Percentiles rank a stretch among this genome's conserved stretches.
Conservation (phyloP, 2,329 filamentous ascomycete genomes). For the Calonectria pauciramosa region DNA sequence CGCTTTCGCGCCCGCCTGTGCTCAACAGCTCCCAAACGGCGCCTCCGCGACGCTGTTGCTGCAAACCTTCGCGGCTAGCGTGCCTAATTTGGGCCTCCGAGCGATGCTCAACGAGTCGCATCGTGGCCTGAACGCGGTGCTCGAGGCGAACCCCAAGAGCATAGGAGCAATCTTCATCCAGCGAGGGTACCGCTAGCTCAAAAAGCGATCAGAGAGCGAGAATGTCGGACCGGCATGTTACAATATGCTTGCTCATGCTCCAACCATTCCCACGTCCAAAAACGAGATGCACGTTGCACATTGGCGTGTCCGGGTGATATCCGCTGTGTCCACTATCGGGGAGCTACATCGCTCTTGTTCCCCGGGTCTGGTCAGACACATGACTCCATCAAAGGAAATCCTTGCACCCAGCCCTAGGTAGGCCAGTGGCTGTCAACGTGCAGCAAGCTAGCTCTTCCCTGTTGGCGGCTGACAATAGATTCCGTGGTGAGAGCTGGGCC, state of each 20-base stretch:
- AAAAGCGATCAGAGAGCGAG: conserved; percentile 16
- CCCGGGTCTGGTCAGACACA: conserved; percentile 14
- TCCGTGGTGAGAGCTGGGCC: conserved; percentile 24
- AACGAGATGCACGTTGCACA: conserved; percentile 19
- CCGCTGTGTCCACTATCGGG: conserved; percentile 35
- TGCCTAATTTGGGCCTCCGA: conserved; percentile 10
- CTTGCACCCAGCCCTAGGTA: conserved; percentile 37
- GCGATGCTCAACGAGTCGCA: conserved; percentile 36
- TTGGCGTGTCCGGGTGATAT: conserved; percentile 31
- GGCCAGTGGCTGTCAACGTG: conserved; percentile 35
- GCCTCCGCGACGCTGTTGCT: not conserved
- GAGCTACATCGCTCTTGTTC: conserved; percentile 28
- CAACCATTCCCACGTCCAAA: conserved; percentile 5
- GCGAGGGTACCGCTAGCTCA: conserved; percentile 3
- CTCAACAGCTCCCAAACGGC: not conserved
- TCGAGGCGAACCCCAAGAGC: conserved; percentile 36
- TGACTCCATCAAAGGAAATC: conserved; percentile 23
- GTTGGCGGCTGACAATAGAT: conserved; percentile 33
- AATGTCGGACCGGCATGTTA: conserved; percentile 21
- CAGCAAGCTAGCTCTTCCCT: conserved; percentile 33
- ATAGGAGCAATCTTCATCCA: not conserved
- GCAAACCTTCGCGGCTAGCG: conserved; percentile 15
- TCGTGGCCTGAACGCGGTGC: conserved; percentile 31
- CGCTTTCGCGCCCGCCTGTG: not conserved
- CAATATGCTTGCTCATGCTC: conserved; percentile 13